Evolutionary conservation across 768 basidiomycete genomes (phyloP).

Genomic region (Dacryopinax primogenitus): DNA sequence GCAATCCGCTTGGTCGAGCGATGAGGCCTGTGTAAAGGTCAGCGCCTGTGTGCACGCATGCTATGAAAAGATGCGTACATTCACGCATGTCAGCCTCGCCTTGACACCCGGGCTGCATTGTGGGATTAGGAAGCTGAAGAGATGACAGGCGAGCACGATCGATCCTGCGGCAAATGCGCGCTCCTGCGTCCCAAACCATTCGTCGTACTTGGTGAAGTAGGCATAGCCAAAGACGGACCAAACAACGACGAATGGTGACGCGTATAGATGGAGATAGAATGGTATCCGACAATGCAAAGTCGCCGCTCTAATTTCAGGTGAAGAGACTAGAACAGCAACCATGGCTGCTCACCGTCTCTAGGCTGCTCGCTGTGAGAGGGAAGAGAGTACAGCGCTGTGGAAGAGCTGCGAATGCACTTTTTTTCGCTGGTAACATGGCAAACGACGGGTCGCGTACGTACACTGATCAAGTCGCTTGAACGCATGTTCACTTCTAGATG

Average conservation of each 20-base stretch:
- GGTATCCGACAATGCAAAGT: constrained; percentile 54
- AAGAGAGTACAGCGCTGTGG: too few species aligned
- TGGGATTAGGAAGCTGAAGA: constrained; percentile 82
- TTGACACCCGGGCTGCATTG: constrained; percentile 73
- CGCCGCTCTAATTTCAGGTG: constrained; percentile 53
- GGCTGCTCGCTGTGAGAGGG: too few species aligned
- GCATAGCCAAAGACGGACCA: constrained; percentile 81
- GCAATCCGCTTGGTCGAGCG: constrained; percentile 60
- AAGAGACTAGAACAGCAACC: constrained; percentile 39
- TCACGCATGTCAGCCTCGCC: constrained; percentile 66
- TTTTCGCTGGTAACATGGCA: too few species aligned
- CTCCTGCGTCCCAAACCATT: constrained; percentile 85
- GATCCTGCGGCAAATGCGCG: constrained; percentile 95
- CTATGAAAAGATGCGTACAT: constrained; percentile 34
- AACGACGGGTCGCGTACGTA: too few species aligned
- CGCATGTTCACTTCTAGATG: too few species aligned
- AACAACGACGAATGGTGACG: constrained; percentile 61
- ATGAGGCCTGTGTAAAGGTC: too few species aligned
- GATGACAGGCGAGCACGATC: constrained; percentile 70
- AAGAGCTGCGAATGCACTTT: too few species aligned
- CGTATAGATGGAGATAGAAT: constrained; percentile 60
- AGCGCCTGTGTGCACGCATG: background rate
- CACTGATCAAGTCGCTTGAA: too few species aligned
- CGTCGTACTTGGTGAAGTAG: constrained; percentile 80
- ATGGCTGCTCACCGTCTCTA: too few species aligned